phyloP scores from a whole-genome alignment of 768 basidiomycete species.

The Rhodotorula toruloides region DNA sequence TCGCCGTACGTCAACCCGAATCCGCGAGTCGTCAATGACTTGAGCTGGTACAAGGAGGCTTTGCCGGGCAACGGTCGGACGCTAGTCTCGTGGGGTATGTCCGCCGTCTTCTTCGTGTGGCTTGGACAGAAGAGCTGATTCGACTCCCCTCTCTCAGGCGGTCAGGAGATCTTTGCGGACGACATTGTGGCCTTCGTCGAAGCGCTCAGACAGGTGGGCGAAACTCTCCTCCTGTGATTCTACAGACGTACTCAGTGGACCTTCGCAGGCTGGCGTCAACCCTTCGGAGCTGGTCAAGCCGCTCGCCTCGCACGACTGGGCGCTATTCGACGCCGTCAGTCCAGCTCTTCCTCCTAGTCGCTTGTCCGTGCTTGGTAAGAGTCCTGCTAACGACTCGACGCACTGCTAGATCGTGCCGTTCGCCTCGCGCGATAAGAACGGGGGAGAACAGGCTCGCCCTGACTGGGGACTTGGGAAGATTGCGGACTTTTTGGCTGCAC shows the following conservation, averaged over 20 bases:
- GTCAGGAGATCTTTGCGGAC: slow-evolving; percentile 33
- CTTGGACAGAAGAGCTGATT: too few relatives aligned
- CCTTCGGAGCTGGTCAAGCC: slow-evolving; percentile 6
- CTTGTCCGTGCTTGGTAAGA: too few relatives aligned
- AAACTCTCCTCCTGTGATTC: too few relatives aligned
- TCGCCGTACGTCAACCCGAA: slow-evolving; percentile 34
- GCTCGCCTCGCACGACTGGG: slow-evolving; percentile 14
- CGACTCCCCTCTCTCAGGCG: background rate
- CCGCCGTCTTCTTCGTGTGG: too few relatives aligned
- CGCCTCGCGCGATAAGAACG: background rate
- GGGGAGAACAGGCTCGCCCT: background rate
- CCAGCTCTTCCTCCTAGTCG: background rate
- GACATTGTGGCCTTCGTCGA: slow-evolving; percentile 17
- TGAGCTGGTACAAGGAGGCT: slow-evolving; percentile 25
- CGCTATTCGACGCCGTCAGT: slow-evolving; percentile 6
- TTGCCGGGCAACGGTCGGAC: slow-evolving; percentile 16
- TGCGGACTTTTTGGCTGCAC: background rate
- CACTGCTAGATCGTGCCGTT: background rate
- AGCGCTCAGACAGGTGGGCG: slow-evolving; percentile 1
- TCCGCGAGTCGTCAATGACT: slow-evolving; percentile 17
- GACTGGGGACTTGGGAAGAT: background rate
- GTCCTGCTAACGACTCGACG: background rate
- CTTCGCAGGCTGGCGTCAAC: slow-evolving; percentile 8
- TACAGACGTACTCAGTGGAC: background rate
- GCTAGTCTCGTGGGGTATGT: slow-evolving; percentile 27